Evolutionary conservation across 2,329 filamentous ascomycete species (phyloP), one percentile per base, ranked within the genome.

Genomic region (Escovopsis sp.): DNA sequence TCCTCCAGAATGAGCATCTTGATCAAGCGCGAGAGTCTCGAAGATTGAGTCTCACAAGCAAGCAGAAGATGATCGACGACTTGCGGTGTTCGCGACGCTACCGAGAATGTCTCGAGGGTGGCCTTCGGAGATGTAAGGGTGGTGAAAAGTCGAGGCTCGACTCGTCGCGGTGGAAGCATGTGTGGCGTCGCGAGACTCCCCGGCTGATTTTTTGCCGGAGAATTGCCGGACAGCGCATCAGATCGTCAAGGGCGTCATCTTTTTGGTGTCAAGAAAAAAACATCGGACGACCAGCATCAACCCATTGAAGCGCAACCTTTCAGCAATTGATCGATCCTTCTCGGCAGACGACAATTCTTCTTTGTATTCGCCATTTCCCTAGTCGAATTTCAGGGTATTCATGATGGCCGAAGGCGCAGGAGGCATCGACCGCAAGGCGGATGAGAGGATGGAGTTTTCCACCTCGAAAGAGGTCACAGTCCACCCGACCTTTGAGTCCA

Each of bases 391-490:
- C 34, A 18, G 15, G 23, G 25, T 12, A 35, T 36, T 39, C 52
- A 82, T 43, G 48, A 98, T 96, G 90, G 85, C 87, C 44, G 88
- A 96, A 61, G 77, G 72, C 47, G 79, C 56, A 40, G 65, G 63
- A 45, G 71, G 70, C 43, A 76, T 96, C 56, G 88, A 98, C 62
- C 80, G 84, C 63, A 87, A 87, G 65, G 77, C 79, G 45, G 90
- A 96, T 60, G 87, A 94, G 69, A 78, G 84, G 61, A 93, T 96
- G 78, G 88, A 96, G 67, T 96, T 98, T 61, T 81, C 80, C 45
- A 98, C 90, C 57, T 94, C 88, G 44, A 94, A 94, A 65, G 90
- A 96, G 70, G 88, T 96, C 41, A 90, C 82, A 2, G 90, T 90
- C 39, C 85, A 88, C 51, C 86, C 87, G 31, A 94, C 87, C 36